Evolutionary conservation across 83 land plant species (phyloP), one percentile per base, ranked within the genome.

Genomic region (Thuja plicata): DNA sequence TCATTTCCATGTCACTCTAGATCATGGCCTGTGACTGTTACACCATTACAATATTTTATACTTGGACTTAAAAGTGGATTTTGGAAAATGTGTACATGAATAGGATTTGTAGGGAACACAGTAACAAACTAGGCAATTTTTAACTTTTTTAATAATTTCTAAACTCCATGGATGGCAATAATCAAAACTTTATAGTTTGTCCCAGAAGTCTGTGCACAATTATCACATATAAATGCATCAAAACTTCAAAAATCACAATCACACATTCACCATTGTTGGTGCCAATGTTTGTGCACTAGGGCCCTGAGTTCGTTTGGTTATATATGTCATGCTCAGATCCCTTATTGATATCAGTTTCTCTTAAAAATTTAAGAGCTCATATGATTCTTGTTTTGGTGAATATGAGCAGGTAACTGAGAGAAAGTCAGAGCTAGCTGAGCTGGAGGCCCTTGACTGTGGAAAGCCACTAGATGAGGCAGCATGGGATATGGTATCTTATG

Each of bases 401-500:
- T 21, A 8, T 48, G 15, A 89, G 89, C 91, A 98, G 99, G 94
- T 98, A 77, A 89, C 89, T 73, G 99, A 97, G 89, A 93, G 93
- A 82, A 97, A 96, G 62, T 32, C 92, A 34, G 94, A 94, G 89
- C 90, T 98, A 54, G 99, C 99, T 52, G 94, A 93, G 88, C 92
- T 98, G 2, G 99, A 98, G 90, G 94, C 98, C 54, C 87, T 94
- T 86, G 99, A 98, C 87, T 94, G 97, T 89, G 99, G 99, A 82
- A 98, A 97, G 90, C 99, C 99, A 38, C 71, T 98, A 45, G 99
- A 97, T 73, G 99, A 98, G 93, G 94, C 99, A 73, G 96, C 94
- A 86, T 98, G 99, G 99, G 99, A 98, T 84, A 95, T 98, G 89
- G 99, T 98, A 94, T 57, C 82, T 45, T 27, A 11, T n/a, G 55